Percentiles rank a stretch among this genome's conserved stretches.
These are phyloP conservation scores for Bruguiera gymnorhiza DNA, from an alignment of 345 rosid species.

Conservation along the genomic window DNA sequence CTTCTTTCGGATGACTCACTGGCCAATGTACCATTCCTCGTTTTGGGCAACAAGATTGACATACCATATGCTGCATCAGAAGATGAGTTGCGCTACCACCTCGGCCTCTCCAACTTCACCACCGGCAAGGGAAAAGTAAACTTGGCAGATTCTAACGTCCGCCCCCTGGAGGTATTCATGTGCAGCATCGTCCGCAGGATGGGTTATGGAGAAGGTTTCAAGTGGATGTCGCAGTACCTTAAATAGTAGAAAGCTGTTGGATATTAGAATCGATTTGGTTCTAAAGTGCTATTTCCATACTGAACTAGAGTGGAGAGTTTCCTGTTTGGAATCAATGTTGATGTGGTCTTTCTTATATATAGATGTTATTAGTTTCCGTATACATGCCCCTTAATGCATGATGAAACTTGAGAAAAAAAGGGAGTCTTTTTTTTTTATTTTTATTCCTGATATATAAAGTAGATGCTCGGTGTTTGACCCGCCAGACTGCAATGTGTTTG, in stretches of 20 bases:
- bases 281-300: slow-evolving; percentile 14
- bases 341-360: neutral
- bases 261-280: neutral
- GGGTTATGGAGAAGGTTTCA: slow-evolving; percentile 83
- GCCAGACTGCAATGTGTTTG: no score
- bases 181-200: slow-evolving; percentile 82
- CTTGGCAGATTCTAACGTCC: slow-evolving; percentile 42
- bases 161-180: slow-evolving; percentile 78
- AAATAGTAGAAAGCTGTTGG: slow-evolving; percentile 29
- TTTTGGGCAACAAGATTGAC: slow-evolving; percentile 78
- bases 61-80: slow-evolving; percentile 76
- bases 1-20: slow-evolving; percentile 66
- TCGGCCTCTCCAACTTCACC: slow-evolving; percentile 71
- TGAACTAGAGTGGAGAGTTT: slow-evolving; percentile 15
- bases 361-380: no score
- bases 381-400: no score
- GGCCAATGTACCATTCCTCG: slow-evolving; percentile 56
- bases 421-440: no score
- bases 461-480: no score
- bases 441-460: no score
- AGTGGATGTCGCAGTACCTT: slow-evolving; percentile 73
- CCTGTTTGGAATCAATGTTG: slow-evolving; percentile 9
- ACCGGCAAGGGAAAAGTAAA: slow-evolving; percentile 64
- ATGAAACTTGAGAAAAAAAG: no score
- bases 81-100: slow-evolving; percentile 56